These are phyloP conservation scores for Coemansia sp. DNA, from an alignment of 192 early-diverging fungal genomes.

Conservation along the genomic window DNA sequence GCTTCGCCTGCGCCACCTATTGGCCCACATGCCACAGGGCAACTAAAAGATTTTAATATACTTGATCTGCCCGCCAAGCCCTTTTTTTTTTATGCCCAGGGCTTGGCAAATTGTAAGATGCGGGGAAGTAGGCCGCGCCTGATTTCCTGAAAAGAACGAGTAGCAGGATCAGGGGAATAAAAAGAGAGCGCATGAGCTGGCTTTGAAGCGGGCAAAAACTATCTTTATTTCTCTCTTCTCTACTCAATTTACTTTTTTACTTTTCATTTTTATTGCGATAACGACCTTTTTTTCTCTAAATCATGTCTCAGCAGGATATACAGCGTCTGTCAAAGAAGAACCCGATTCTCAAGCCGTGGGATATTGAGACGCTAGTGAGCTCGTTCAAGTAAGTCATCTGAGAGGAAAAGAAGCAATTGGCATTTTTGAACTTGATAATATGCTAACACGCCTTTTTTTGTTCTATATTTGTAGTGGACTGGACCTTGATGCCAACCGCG, in stretches of 20 bases:
- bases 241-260: background rate
- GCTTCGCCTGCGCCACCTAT: background rate
- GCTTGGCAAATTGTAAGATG: background rate
- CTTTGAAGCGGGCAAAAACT: conserved; percentile 2
- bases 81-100: background rate
- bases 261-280: background rate
- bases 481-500: conserved; percentile 70
- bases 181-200: background rate
- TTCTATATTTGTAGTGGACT: conserved; percentile 52
- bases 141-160: background rate
- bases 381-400: conserved; percentile 51
- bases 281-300: background rate
- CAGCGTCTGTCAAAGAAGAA: conserved; percentile 51
- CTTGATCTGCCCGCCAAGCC: background rate
- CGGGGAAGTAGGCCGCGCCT: background rate
- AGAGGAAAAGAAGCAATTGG: background rate
- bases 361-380: conserved; percentile 50
- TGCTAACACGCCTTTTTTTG: background rate
- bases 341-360: conserved; percentile 58
- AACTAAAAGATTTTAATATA: background rate
- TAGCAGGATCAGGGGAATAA: background rate
- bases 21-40: background rate
- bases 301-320: conserved; percentile 22
- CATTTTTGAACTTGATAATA: background rate
- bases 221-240: background rate